Conservation (phyloP, 805 yeast genomes). For the Lipomyces starkeyi region DNA sequence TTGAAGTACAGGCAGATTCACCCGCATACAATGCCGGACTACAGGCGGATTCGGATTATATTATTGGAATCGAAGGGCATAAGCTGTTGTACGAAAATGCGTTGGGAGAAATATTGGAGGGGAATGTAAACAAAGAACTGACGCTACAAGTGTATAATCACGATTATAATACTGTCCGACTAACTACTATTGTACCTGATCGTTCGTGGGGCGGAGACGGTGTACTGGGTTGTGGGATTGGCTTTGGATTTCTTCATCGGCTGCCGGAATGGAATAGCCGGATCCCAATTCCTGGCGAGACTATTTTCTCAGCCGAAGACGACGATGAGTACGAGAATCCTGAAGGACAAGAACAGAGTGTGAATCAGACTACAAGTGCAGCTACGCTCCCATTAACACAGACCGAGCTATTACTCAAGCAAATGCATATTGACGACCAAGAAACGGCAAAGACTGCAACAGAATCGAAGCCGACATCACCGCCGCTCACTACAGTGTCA, state of each 20-base stretch:
- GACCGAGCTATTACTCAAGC: conserved; percentile 28
- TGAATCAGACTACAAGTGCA: neutral
- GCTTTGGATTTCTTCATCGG: conserved; percentile 83
- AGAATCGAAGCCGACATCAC: conserved; percentile 11
- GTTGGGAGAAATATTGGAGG: conserved; percentile 26
- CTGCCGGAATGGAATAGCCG: conserved; percentile 25
- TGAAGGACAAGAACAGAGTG: neutral
- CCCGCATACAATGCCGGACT: conserved; percentile 88
- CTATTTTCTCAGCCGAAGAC: conserved; percentile 24
- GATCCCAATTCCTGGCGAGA: conserved; percentile 35
- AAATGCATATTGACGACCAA: conserved; percentile 21
- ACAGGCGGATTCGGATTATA: conserved; percentile 83
- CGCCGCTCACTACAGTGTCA: conserved; percentile 5
- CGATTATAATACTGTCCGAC: conserved; percentile 83
- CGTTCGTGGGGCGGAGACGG: conserved; percentile 85
- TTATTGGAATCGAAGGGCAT: conserved; percentile 88
- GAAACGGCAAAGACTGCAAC: conserved; percentile 1
- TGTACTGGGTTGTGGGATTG: conserved; percentile 90
- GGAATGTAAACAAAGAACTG: conserved; percentile 23
- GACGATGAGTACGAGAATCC: conserved; percentile 3
- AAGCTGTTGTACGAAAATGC: conserved; percentile 35
- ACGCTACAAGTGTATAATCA: conserved; percentile 80
- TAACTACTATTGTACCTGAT: conserved; percentile 78
- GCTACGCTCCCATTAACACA: conserved; percentile 28
- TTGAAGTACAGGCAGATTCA: conserved; percentile 70